Base-by-base conservation (phyloP, 768 basidiomycete species). In the Ramaria sp. region DNA sequence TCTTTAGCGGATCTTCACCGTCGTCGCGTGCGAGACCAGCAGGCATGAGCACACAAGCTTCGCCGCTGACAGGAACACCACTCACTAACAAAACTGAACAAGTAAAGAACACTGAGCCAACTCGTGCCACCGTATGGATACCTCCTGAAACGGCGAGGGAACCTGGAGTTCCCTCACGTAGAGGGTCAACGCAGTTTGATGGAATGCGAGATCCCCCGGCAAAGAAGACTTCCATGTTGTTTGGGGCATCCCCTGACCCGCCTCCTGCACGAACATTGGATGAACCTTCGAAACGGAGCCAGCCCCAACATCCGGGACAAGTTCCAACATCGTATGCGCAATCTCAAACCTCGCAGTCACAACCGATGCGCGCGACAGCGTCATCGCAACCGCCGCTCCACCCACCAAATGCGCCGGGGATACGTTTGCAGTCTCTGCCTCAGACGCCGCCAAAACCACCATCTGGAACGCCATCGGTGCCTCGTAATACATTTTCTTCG, bases 171-270 rank as follows among this genome's bases (percentile, higher is more conserved):
- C 55, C 55, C 2, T 38, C 34, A 17, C 34, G 48, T n/a, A 57
- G 37, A 45, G 17, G 31, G 3, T 57, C 55, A 5, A 39, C 19
- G 55, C 46, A 47, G 20, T 57, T 57, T 27, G 55, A 50, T 31
- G 37, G 41, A 20, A 1, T 41, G 19, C 19, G 37, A 57, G 55
- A 50, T 49, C 30, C n/a, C 15, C 55, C 55, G 15, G n/a, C 46
- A 27, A 27, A 43, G 31, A 47, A 27, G 34, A 33, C 34, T 7
- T 57, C 53, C 20, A 34, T 46, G 41, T 34, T 54, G 20, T 54
- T 54, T 24, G 53, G 53, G 11, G 41, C 20, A 12, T 54, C 53
- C 15, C 53, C 53, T 41, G 39, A 15, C 3, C 53, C 53, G 13
- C 27, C 43, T 30, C 43, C 37, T 13, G 11, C 53, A 5, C 27